Evolutionary conservation across 2,329 filamentous ascomycete species (phyloP), one percentile per base, ranked within the genome.

Genomic region (Aspergillus novofumigatus): DNA sequence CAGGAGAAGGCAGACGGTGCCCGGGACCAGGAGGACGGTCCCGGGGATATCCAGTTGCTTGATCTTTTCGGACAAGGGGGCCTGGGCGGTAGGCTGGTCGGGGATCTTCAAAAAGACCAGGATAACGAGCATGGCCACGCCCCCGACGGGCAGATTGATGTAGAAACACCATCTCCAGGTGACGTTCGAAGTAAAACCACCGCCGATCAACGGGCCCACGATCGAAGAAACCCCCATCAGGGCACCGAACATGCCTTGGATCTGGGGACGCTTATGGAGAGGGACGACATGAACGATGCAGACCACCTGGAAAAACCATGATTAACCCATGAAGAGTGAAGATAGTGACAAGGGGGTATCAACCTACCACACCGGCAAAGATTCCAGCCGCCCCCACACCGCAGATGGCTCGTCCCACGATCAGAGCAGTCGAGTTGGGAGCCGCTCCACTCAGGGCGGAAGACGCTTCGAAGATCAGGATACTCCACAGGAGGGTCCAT

Each of bases 161-260:
- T 78, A 81, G 68, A 80, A 80, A 60, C 70, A 81, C 77, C 78
- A 80, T 11, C 79, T 66, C 78, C 79, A 80, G n/a, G 75, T 73
- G 4, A 71, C 58, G 41, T 66, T 54, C 25, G 70, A 63, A 6
- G 74, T 75, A 49, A 76, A 72, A 23, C 67, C 71, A 52, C 74
- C 74, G 5, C 78, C 78, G 48, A 63, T 54, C 5, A 78, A 52
- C 7, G 71, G 72, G 4, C 69, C 70, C 17, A 64, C 61, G n/a
- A 72, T 62, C 4, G 67, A 69, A 1, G 69, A 65, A 60, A 67
- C 67, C 14, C 72, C 73, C 20, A 74, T 62, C 14, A 75, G 17
- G 2, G 71, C 75, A 1, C 61, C 69, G 48, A 67, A 73, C 1
- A 65, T 61, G 1, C 74, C 70, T 23, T 74, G 64, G 26, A 67